phyloP scores from a whole-genome alignment of 2,329 filamentous ascomycete species.

The Laburnicola sp. region DNA sequence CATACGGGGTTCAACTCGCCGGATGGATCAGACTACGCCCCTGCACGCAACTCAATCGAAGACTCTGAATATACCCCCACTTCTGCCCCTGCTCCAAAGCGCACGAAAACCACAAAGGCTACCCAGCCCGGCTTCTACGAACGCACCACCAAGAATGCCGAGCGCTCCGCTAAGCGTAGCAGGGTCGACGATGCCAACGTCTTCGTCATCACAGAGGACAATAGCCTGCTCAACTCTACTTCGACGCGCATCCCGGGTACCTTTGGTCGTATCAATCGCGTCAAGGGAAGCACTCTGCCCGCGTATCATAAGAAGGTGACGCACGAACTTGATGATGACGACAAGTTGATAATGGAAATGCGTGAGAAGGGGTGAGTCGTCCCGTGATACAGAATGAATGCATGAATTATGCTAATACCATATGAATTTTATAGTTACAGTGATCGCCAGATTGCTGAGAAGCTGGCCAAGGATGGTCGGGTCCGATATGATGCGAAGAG shows the following conservation, averaged over 20 bases:
- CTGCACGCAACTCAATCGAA: background rate
- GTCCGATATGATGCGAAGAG: conserved; percentile 52
- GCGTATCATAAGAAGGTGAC: conserved; percentile 49
- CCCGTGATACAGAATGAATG: background rate
- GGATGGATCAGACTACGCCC: background rate
- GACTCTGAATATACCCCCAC: conserved; percentile 12
- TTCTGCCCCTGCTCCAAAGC: background rate
- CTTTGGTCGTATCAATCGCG: conserved; percentile 26
- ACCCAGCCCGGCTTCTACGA: conserved; percentile 11
- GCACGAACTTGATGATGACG: conserved; percentile 52
- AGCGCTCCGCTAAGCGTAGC: conserved; percentile 17
- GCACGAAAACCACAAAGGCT: conserved; percentile 16
- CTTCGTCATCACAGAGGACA: conserved; percentile 29
- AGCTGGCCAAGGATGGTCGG: conserved; percentile 48
- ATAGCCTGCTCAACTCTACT: conserved; percentile 6
- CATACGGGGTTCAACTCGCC: conserved; percentile 3
- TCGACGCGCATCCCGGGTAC: conserved; percentile 25
- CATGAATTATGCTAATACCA: too few species aligned
- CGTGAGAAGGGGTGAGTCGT: conserved; percentile 39
- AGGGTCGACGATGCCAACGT: conserved; percentile 18
- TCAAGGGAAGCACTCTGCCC: conserved; percentile 42
- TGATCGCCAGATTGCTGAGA: conserved; percentile 50
- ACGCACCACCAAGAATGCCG: conserved; percentile 6
- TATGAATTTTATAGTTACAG: conserved; percentile 26
- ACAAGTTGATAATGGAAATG: conserved; percentile 51